phyloP scores from a whole-genome alignment of 106 monocot species.

The Hemerocallis citrina region DNA sequence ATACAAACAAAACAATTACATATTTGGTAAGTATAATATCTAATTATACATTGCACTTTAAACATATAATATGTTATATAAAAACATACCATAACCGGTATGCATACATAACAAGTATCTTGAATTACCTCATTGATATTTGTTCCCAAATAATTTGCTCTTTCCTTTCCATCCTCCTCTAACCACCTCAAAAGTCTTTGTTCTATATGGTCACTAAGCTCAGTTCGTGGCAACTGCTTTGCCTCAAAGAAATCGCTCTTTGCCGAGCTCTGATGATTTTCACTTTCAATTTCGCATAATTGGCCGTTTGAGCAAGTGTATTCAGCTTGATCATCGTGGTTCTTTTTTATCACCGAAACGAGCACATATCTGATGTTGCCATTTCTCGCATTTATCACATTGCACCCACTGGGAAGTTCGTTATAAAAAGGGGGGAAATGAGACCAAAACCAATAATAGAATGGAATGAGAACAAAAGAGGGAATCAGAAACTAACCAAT shows the following conservation, averaged over 20 bases:
- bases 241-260: conserved; percentile 31
- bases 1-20: no score
- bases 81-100: no score
- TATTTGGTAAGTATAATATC: no score
- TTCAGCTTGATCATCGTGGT: conserved; percentile 86
- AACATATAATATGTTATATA: no score
- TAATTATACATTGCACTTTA: no score
- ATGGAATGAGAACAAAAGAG: no score
- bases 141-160: conserved; percentile 36
- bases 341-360: conserved; percentile 81
- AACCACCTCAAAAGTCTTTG: conserved; percentile 42
- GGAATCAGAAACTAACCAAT: no score
- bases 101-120: no score
- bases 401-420: conserved; percentile 99
- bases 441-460: no score
- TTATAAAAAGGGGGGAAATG: no score
- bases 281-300: conserved; percentile 33
- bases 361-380: conserved; percentile 98
- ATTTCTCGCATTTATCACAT: conserved; percentile 95
- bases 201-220: conserved; percentile 65
- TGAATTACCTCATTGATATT: conserved; percentile 48
- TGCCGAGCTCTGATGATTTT: conserved; percentile 16
- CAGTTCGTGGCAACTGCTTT: conserved; percentile 45
- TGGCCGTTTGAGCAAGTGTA: conserved; percentile 88
- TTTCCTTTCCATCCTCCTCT: conserved; percentile 46